Percentiles rank a stretch among this genome's conserved stretches.
phyloP scores from a whole-genome alignment of 78 protist species.

The Planoprotostelium fungivorum region DNA sequence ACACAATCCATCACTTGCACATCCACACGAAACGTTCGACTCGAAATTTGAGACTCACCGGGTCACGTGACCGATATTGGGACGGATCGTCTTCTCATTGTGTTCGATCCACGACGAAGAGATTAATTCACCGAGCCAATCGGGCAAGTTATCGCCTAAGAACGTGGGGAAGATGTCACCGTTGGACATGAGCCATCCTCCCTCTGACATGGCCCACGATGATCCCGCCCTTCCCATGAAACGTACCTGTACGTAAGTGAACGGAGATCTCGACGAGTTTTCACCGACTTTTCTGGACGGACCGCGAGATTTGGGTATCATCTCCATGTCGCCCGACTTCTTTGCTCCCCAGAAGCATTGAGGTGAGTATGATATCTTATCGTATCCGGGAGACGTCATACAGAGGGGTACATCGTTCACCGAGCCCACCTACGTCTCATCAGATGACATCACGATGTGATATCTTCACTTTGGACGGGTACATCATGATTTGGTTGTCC shows the following conservation, averaged over 20 bases:
- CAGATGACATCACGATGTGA: not conserved
- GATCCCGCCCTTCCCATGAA: not conserved
- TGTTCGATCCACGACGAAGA: not conserved
- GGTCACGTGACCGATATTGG: not conserved
- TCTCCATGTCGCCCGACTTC: not conserved
- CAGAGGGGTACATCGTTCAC: not conserved
- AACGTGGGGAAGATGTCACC: not conserved
- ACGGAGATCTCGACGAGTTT: too few relatives aligned
- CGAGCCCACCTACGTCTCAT: not conserved
- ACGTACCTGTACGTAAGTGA: too few relatives aligned
- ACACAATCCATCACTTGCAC: not conserved
- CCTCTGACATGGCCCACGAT: not conserved
- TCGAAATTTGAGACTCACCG: not conserved
- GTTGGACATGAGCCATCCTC: not conserved
- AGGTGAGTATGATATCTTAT: not conserved
- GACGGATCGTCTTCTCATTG: not conserved
- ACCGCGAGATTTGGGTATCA: not conserved
- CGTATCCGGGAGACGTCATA: not conserved
- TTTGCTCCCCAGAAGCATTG: not conserved
- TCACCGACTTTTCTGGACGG: too few relatives aligned
- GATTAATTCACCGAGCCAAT: not conserved
- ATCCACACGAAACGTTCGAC: not conserved
- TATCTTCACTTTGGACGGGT: not conserved
- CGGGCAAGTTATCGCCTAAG: not conserved
- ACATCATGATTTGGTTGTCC: not conserved